Base-by-base conservation (phyloP, 2,329 filamentous ascomycete species). In the Aspergillus felis region DNA sequence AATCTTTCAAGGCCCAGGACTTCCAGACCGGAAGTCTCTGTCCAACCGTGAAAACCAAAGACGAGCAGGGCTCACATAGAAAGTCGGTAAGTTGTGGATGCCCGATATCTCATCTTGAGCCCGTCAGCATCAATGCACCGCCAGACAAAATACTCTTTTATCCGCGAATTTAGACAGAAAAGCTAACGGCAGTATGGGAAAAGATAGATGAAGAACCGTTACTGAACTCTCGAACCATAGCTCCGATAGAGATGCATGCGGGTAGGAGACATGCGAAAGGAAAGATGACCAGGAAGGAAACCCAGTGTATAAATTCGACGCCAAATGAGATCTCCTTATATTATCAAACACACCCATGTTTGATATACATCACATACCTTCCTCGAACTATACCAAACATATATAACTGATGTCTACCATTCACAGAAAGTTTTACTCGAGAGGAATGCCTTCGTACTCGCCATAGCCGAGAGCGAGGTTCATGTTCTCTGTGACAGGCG, bases 381-480 rank as follows among this genome's bases (percentile, higher is more conserved):
- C 57, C 61, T 56, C 49, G 53, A 47, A 56, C 53, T 57, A 61
- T 60, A 62, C 50, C 55, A 50, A 50, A 50, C 50, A 57, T 64
- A 64, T 61, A 64, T 59, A 59, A 44, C 53, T 50, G 44, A 54
- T 57, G 50, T 57, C 44, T 60, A 57, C 52, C 48, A 56, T 50
- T 52, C 53, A 54, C 50, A 55, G 55, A 47, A 47, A 50, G 54
- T 63, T 17, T 66, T 74, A 82, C 57, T 83, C 76, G 58, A 84
- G 69, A 35, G 91, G 91, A 64, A 96, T 95, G 44, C 91, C 91
- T 71, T 95, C 89, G 70, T 91, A 96, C 78, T 96, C 91, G 49
- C 85, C 87, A 71, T 93, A 95, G 49, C 91, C 91, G 10, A 95
- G 82, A n/a, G 90, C 88, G 57, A 96, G 81, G 76, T 96, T 96